phyloP scores from a whole-genome alignment of 2,329 filamentous ascomycete genomes.

The Nectriaceae sp. region DNA sequence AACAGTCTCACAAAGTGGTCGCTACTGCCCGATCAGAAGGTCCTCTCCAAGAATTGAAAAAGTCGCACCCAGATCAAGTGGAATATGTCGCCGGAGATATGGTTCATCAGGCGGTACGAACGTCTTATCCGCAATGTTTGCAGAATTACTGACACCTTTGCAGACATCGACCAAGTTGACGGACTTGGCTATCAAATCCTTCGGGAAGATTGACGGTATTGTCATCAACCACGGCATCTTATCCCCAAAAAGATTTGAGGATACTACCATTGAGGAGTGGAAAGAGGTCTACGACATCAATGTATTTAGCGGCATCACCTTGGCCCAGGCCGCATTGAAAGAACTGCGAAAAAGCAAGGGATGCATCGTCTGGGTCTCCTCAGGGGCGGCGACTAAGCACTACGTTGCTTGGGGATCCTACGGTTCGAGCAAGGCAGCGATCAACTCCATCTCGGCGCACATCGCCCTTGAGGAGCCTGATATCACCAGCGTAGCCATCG shows the following conservation, averaged over 20 bases:
- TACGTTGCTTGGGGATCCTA: constrained; percentile 80
- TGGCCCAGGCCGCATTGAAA: constrained; percentile 72
- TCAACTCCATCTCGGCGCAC: constrained; percentile 77
- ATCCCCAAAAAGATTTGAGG: constrained; percentile 71
- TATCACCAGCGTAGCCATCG: constrained; percentile 71
- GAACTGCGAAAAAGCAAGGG: constrained; percentile 69
- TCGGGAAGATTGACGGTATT: constrained; percentile 75
- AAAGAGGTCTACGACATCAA: constrained; percentile 77
- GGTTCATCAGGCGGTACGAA: constrained; percentile 42
- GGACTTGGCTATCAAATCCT: constrained; percentile 64
- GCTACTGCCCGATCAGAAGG: constrained; percentile 56
- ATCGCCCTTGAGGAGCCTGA: constrained; percentile 75
- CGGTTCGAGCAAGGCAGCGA: constrained; percentile 78
- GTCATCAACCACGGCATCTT: constrained; percentile 88
- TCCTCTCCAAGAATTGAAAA: constrained; percentile 52
- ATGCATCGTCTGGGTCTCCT: constrained; percentile 76
- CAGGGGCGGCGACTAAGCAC: constrained; percentile 68
- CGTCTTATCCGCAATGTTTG: constrained; percentile 2
- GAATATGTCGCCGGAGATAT: constrained; percentile 59
- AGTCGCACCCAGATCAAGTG: constrained; percentile 50
- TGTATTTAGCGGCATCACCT: constrained; percentile 75
- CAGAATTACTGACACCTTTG: constrained; percentile 9
- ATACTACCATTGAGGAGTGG: constrained; percentile 74
- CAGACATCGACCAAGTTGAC: constrained; percentile 64
- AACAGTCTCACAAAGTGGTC: constrained; percentile 58